Evolutionary conservation across 148 eudicot species (phyloP), one percentile per base, ranked within the genome.

Genomic region (Chenopodium quinoa): DNA sequence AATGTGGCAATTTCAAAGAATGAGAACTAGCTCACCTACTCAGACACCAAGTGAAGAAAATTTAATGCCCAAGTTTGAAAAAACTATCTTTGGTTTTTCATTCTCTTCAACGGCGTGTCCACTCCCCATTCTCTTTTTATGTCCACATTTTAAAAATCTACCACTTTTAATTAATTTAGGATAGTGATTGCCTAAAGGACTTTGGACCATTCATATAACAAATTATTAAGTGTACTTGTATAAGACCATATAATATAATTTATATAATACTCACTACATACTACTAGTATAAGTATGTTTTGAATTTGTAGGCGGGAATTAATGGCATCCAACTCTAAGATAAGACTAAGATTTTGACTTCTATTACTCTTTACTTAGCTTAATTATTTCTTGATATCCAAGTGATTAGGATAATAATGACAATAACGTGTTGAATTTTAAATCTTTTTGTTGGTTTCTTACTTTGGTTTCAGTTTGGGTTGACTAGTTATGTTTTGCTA

Each of bases 1-100:
- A 44, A 77, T 19, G 22, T 64, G 63, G 63, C 44, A 50, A 71
- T 71, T 56, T 68, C 25, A 65, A 82, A 68, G 69, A 76, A 76
- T 76, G 60, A 4, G 64, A 56, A 56, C 20, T 56, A 71, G 76
- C 74, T 77, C 72, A 82, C 73, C 84, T 71, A 72, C 78, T 71
- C 47, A 78, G 64, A 77, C 63, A 52, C 76, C 64, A 23, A 32
- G 23, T 19, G 68, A 20, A 23, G 17, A 12, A 54, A 54, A 10
- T 37, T 71, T 14, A 71, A 19, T 71, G 74, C 74, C 9, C 20
- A 7, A 69, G 25, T 71, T 71, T 71, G 74, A 56, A 56, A 71
- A 40, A 70, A 71, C 27, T 34, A 25, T 12, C 54, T 50, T 50
- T 71, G 25, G 27, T 23, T 40, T 71, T 40, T 40, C 50, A 37